Evolutionary conservation across 2,329 filamentous ascomycete genomes (phyloP).

Genomic region (Cordyceps javanica): DNA sequence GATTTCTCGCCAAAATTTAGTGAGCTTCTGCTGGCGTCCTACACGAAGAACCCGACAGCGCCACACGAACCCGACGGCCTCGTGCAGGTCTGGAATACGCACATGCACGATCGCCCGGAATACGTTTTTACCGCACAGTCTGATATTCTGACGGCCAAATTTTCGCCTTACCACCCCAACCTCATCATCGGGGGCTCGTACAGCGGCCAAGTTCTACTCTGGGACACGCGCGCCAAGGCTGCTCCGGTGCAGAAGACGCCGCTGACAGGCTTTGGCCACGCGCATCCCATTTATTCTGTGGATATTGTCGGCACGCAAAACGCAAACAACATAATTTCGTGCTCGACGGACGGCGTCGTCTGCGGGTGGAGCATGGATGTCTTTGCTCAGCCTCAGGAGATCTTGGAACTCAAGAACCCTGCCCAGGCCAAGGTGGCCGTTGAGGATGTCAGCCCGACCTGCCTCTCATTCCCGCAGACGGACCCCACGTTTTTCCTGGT

Average conservation of each 20-base stretch:
- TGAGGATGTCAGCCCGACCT: slow-evolving; percentile 91
- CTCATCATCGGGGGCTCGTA: slow-evolving; percentile 94
- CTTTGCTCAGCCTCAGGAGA: slow-evolving; percentile 92
- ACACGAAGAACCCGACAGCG: slow-evolving; percentile 94
- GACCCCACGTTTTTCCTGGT: slow-evolving; percentile 98
- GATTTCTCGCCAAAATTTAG: slow-evolving; percentile 95
- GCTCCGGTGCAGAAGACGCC: slow-evolving; percentile 94
- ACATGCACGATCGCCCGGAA: slow-evolving; percentile 89
- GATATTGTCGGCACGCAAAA: slow-evolving; percentile 97
- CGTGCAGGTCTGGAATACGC: slow-evolving; percentile 94
- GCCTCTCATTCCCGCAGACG: slow-evolving; percentile 87
- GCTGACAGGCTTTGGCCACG: slow-evolving; percentile 88
- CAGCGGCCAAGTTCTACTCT: slow-evolving; percentile 90
- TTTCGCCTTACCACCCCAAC: slow-evolving; percentile 97
- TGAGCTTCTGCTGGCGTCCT: slow-evolving; percentile 86
- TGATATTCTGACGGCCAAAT: slow-evolving; percentile 90
- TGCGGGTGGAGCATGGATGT: slow-evolving; percentile 98
- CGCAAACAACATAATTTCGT: slow-evolving; percentile 96
- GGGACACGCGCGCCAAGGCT: slow-evolving; percentile 89
- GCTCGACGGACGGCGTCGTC: slow-evolving; percentile 91
- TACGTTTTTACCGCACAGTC: slow-evolving; percentile 96
- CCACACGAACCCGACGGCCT: slow-evolving; percentile 91
- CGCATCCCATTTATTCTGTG: slow-evolving; percentile 91
- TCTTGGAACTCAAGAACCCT: slow-evolving; percentile 80
- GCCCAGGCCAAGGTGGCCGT: slow-evolving; percentile 69